Evolutionary conservation across 2,329 filamentous ascomycete species (phyloP).

Genomic region (Diplodia seriata): DNA sequence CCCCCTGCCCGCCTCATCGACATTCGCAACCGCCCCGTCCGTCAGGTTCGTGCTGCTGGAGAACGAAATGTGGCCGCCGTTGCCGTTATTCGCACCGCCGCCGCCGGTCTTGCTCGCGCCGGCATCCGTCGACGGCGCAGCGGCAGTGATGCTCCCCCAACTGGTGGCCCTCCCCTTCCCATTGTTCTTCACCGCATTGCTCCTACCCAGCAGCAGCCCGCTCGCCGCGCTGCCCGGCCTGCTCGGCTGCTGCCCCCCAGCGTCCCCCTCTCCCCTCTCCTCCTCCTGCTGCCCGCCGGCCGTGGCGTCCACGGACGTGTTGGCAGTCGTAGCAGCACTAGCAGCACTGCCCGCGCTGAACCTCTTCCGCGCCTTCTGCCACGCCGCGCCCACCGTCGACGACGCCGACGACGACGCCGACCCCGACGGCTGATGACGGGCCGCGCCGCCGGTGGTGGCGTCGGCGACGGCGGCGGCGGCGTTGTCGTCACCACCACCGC

Average conservation of each 20-base stretch:
- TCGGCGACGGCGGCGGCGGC: no score
- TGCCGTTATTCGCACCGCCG: neutral
- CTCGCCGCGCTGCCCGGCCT: neutral
- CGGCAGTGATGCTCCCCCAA: neutral
- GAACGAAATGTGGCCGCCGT: neutral
- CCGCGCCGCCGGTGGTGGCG: no score
- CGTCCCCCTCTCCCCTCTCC: neutral
- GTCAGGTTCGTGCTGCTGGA: neutral
- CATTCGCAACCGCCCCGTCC: neutral
- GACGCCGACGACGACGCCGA: neutral
- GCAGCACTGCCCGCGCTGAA: neutral
- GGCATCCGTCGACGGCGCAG: neutral
- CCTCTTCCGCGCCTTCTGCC: neutral
- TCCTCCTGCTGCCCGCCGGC: neutral
- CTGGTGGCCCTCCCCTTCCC: slow-evolving; percentile 7
- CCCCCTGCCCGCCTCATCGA: neutral
- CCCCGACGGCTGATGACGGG: no score
- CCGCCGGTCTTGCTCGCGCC: neutral
- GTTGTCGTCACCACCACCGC: neutral
- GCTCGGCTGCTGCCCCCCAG: neutral
- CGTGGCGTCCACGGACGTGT: neutral
- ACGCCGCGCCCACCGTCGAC: neutral
- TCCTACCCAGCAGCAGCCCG: neutral
- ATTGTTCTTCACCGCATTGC: slow-evolving; percentile 1
- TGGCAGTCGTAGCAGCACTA: no score